Evolutionary conservation across 2,329 filamentous ascomycete species (phyloP), one percentile per base, ranked within the genome.

Genomic region (Colletotrichum falcatum): DNA sequence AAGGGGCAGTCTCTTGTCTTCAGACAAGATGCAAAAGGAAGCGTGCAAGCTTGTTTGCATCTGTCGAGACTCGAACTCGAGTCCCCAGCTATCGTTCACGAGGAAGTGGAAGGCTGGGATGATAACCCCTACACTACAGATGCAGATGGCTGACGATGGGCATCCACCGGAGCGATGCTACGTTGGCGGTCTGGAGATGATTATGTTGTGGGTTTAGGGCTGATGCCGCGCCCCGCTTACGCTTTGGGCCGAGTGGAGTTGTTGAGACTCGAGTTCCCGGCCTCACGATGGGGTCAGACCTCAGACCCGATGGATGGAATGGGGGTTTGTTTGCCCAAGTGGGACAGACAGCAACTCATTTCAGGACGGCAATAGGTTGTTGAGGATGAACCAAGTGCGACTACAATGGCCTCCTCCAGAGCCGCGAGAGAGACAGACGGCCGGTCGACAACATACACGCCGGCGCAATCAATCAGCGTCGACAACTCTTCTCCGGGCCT

Each of bases 71-170:
- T 69, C 66, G 66, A 69, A 69, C 39, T 49, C 66, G 61, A 48
- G 62, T 69, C 66, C 66, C 66, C 55, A 66, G 66, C 66, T 69
- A 20, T 23, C 30, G 8, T 12, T 39, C 35, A 26, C 8, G 7
- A 4, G 5, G 30, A 8, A 46, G 23, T 69, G 66, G 66, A 69
- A 69, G 66, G 66, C 66, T 66, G 55, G 66, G 66, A 69, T 69
- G 66, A 69, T 69, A 66, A 69, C 66, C 66, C 42, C 66, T 69
- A 69, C 66, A 66, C 63, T 70, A 66, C 56, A 46, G 58, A 66
- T 66, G 66, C 63, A 44, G 20, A 28, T 33, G 1, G 26, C 2
- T 58, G 49, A 12, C 26, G 26, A 30, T 4, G 42, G 14, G 14
- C 7, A 51, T 4, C 6, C 14, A 16, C 30, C 33, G 0, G 20